A percentile compares a stretch with the other conserved stretches of the same genome.
Evolutionary conservation across 2,329 filamentous ascomycete genomes (phyloP).

Genomic region (Arthrobotrys sphaeroides): DNA sequence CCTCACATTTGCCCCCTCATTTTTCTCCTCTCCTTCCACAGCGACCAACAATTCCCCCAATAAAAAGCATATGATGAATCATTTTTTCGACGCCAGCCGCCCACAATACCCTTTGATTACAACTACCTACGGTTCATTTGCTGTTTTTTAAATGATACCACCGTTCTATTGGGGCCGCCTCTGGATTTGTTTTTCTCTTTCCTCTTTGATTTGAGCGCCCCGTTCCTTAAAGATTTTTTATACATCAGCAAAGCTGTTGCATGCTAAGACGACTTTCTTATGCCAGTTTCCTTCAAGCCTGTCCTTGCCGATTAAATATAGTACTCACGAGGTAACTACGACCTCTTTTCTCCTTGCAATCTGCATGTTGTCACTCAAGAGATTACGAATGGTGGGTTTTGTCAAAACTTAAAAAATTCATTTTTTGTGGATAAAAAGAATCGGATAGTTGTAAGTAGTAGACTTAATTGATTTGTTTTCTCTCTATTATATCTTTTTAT

Average conservation of each 20-base stretch:
- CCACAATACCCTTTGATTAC: not conserved
- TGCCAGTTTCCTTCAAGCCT: not conserved
- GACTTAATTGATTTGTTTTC: not conserved
- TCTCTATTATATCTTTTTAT: too few species aligned
- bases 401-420: not conserved
- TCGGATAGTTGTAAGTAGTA: not conserved
- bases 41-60: too few species aligned
- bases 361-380: not conserved
- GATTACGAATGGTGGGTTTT: not conserved
- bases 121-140: not conserved
- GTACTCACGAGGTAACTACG: not conserved
- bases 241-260: not conserved
- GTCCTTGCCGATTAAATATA: not conserved
- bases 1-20: not conserved
- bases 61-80: too few species aligned
- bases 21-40: too few species aligned
- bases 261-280: not conserved
- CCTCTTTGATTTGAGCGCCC: not conserved
- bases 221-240: not conserved
- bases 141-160: conserved; percentile 8
- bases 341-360: not conserved
- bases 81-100: not conserved
- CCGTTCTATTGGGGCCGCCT: not conserved
- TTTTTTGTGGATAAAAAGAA: conserved; percentile 6
- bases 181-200: not conserved